Evolutionary conservation across 768 basidiomycete genomes (phyloP).

Genomic region (Boletus speciosus): DNA sequence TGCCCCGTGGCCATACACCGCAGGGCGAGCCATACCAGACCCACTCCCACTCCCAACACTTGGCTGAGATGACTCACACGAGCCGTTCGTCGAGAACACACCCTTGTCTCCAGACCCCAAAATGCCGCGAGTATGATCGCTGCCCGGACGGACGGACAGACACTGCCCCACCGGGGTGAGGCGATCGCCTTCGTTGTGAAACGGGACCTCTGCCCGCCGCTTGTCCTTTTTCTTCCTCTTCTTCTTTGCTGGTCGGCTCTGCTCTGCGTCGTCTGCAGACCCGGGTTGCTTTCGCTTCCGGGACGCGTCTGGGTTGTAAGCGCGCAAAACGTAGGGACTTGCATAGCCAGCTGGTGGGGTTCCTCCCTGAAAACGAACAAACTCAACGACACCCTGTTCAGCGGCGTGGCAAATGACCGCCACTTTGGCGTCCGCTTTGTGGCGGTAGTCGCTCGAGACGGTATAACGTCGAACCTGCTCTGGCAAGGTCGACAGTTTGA

Average conservation of each 20-base stretch:
- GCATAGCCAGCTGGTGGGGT: constrained; percentile 41
- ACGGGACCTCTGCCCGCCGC: constrained; percentile 20
- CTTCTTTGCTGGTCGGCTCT: constrained; percentile 22
- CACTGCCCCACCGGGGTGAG: neutral
- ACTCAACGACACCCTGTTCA: constrained; percentile 54
- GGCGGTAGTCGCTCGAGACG: constrained; percentile 49
- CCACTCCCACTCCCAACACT: constrained; percentile 11
- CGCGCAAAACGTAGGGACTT: constrained; percentile 31
- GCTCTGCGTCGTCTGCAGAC: constrained; percentile 15
- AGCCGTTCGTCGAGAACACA: constrained; percentile 7
- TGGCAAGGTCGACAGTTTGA: constrained; percentile 37
- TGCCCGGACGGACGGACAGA: neutral
- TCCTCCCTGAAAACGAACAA: constrained; percentile 52
- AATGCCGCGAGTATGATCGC: constrained; percentile 18
- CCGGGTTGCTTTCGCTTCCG: constrained; percentile 38
- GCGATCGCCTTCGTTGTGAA: constrained; percentile 6
- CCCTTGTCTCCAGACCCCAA: constrained; percentile 19
- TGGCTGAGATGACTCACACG: constrained; percentile 18
- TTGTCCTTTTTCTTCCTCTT: constrained; percentile 28
- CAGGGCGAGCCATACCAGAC: constrained; percentile 16
- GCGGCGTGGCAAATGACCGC: constrained; percentile 53
- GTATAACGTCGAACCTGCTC: constrained; percentile 43
- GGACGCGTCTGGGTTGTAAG: constrained; percentile 26
- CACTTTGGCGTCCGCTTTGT: constrained; percentile 58
- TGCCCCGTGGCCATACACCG: neutral